Conservation (phyloP, 495 filamentous ascomycete species). For the Aspergillus cristatus region DNA sequence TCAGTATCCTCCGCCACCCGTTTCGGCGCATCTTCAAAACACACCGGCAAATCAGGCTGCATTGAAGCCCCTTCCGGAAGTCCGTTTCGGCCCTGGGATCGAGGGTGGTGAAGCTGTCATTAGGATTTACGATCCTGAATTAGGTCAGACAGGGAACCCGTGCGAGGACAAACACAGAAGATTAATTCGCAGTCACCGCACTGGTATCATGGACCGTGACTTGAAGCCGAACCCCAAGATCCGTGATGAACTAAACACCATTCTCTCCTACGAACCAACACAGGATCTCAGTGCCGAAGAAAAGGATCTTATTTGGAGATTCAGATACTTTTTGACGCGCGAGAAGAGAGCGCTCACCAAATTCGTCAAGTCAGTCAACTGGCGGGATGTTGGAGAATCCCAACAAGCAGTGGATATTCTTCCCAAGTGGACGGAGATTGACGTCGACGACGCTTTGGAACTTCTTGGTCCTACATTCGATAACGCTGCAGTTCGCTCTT, state of each 20-base stretch:
- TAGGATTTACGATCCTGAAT: slow-evolving; percentile 87
- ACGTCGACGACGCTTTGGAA: slow-evolving; percentile 93
- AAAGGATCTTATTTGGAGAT: slow-evolving; percentile 94
- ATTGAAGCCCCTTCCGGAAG: slow-evolving; percentile 70
- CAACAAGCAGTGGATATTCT: slow-evolving; percentile 84
- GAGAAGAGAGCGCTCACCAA: slow-evolving; percentile 95
- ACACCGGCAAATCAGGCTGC: slow-evolving; percentile 54
- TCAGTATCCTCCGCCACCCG: slow-evolving; percentile 76
- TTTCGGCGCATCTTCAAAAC: slow-evolving; percentile 59
- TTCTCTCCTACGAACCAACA: slow-evolving; percentile 88
- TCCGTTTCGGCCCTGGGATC: slow-evolving; percentile 76
- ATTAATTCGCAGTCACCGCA: slow-evolving; percentile 86
- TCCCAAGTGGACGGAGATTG: slow-evolving; percentile 92
- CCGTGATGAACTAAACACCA: slow-evolving; percentile 82
- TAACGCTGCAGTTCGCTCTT: slow-evolving; percentile 77
- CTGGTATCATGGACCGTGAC: slow-evolving; percentile 84
- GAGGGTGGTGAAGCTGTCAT: slow-evolving; percentile 56
- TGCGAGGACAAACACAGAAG: slow-evolving; percentile 91
- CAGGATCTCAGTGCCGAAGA: slow-evolving; percentile 80
- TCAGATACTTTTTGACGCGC: slow-evolving; percentile 82
- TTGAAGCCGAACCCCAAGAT: slow-evolving; percentile 95
- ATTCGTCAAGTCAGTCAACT: slow-evolving; percentile 93
- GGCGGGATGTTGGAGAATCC: slow-evolving; percentile 78
- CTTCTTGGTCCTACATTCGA: slow-evolving; percentile 87
- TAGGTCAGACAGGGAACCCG: slow-evolving; percentile 80